These are phyloP conservation scores for Dendrobium nobile DNA, from an alignment of 106 monocot species.

Conservation along the genomic window DNA sequence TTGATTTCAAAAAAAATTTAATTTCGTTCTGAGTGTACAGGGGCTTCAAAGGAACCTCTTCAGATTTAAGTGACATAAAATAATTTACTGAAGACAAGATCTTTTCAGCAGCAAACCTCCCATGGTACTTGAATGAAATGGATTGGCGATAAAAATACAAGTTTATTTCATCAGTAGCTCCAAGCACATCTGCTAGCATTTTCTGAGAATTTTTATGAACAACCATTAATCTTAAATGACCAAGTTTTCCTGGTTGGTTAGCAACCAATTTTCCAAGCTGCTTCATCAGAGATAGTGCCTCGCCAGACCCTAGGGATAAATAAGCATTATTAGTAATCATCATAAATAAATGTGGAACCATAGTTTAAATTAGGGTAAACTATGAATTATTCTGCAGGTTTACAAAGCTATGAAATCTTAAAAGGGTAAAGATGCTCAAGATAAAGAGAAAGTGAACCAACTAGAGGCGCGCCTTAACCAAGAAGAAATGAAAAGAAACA, in stretches of 20 bases:
- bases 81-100: slow-evolving; percentile 60
- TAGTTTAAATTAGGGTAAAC: background rate
- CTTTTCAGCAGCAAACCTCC: slow-evolving; percentile 48
- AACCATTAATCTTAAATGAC: slow-evolving; percentile 60
- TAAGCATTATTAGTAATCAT: background rate
- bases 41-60: slow-evolving; percentile 56
- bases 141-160: slow-evolving; percentile 65
- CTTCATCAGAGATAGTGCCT: slow-evolving; percentile 73
- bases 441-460: background rate
- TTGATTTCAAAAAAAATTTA: slow-evolving; percentile 53
- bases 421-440: background rate
- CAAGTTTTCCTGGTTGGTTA: slow-evolving; percentile 28
- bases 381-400: background rate
- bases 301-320: slow-evolving; percentile 71
- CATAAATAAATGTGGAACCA: background rate
- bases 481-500: background rate
- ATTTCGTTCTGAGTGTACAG: slow-evolving; percentile 52
- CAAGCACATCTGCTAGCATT: slow-evolving; percentile 64
- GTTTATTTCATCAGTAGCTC: slow-evolving; percentile 55
- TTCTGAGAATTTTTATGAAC: slow-evolving; percentile 79
- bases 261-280: slow-evolving; percentile 34
- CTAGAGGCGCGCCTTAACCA: background rate
- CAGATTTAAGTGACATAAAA: slow-evolving; percentile 44
- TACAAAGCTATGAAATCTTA: background rate
- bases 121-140: slow-evolving; percentile 58